Conservation (phyloP, 1,284 basidiomycete species). For the Moesziomyces sp. region DNA sequence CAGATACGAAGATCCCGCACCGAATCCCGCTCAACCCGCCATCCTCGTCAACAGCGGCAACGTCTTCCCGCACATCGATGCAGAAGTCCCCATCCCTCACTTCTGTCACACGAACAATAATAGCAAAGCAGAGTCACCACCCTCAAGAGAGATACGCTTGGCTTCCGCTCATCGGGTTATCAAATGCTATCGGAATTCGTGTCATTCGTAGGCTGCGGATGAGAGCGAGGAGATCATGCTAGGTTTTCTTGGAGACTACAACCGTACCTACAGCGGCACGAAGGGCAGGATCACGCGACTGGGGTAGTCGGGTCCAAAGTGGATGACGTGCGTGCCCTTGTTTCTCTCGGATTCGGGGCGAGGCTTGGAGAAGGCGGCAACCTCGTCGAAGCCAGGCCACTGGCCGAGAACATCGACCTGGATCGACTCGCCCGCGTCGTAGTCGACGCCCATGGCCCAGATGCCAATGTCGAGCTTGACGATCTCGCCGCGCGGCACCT, state of each 20-base stretch:
- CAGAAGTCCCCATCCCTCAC: no score
- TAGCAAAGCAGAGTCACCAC: no score
- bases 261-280: constrained; percentile 12
- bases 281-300: constrained; percentile 15
- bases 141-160: no score
- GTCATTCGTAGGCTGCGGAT: no score
- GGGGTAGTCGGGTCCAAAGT: constrained; percentile 9
- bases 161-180: no score
- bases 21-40: no score
- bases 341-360: constrained; percentile 14
- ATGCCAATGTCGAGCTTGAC: constrained; percentile 58
- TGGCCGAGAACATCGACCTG: constrained; percentile 45
- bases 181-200: no score
- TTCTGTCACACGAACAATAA: no score
- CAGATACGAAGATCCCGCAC: no score
- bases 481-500: constrained; percentile 44
- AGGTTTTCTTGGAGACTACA: no score
- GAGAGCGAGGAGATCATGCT: neutral
- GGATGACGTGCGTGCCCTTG: constrained; percentile 10
- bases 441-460: constrained; percentile 58
- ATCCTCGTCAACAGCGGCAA: no score
- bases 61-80: no score
- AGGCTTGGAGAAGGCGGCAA: constrained; percentile 11
- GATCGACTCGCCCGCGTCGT: constrained; percentile 55
- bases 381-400: constrained; percentile 39